A percentile compares a stretch with the other conserved stretches of the same genome.
Evolutionary conservation across 768 basidiomycete genomes (phyloP).

Genomic region (Exsudoporus frostii): DNA sequence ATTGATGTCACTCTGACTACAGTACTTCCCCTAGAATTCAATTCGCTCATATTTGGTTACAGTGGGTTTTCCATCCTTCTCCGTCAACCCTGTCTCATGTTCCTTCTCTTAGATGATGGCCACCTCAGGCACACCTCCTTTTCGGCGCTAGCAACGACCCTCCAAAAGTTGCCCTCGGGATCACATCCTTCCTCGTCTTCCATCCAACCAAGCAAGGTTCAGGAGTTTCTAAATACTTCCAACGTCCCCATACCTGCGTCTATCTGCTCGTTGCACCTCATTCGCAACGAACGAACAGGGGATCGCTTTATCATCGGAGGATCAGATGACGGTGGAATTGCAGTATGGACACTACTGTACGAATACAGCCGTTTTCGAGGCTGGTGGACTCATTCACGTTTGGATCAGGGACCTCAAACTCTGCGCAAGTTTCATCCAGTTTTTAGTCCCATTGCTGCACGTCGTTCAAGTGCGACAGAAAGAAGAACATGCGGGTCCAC

Average conservation of each 20-base stretch:
- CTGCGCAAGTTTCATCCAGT: constrained; percentile 69
- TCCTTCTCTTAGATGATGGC: constrained; percentile 46
- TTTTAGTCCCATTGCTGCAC: constrained; percentile 58
- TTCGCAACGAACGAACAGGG: constrained; percentile 55
- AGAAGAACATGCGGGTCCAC: constrained; percentile 48
- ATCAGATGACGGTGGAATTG: constrained; percentile 73
- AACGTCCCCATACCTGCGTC: constrained; percentile 45
- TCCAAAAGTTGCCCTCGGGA: not conserved
- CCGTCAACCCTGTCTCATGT: not conserved
- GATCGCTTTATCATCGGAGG: constrained; percentile 71
- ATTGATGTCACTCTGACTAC: constrained; percentile 30
- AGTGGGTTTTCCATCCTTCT: constrained; percentile 38
- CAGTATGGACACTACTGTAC: constrained; percentile 68
- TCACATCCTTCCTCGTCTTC: constrained; percentile 2
- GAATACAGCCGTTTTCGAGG: constrained; percentile 15
- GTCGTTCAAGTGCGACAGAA: constrained; percentile 52
- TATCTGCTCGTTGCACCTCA: constrained; percentile 46
- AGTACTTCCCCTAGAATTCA: constrained; percentile 54
- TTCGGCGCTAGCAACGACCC: constrained; percentile 29
- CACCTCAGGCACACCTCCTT: constrained; percentile 46
- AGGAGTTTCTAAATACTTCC: constrained; percentile 38
- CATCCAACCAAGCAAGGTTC: not conserved
- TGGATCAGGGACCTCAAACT: constrained; percentile 55
- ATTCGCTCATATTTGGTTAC: constrained; percentile 59
- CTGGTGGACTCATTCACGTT: not conserved